Base-by-base conservation (phyloP, 192 early-diverging fungal species). In the Mortierella alpina region DNA sequence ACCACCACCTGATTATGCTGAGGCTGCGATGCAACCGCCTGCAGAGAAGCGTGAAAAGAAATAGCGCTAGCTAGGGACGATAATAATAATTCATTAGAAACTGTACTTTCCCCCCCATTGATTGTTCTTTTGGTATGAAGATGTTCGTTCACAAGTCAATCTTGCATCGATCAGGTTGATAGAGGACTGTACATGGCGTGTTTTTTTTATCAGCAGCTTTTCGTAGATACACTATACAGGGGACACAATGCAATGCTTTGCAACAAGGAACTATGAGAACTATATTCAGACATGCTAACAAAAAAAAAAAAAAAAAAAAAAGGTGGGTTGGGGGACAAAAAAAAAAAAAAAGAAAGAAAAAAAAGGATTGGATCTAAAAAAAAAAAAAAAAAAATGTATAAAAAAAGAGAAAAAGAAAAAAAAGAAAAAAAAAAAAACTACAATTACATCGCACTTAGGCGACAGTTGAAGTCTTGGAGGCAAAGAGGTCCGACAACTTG, bases 1-100 rank as follows among this genome's bases (percentile, higher is more conserved):
- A 1, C 77, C 77, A 14, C 77, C 77, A 15, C 77, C 77, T 5
- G 77, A 72, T 44, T 80, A 80, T 64, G 77, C 65, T 0, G 77
- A 80, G 44, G 65, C 69, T 0, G 49, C 77, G 0, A 80, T 80
- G 77, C 49, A 42, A n/a, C 70, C 59, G 0, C 77, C 77, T 4
- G 69, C 77, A 13, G 77, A 80, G 59, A 72, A 68, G 51, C 6
- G 59, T 4, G 77, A 80, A 7, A 54, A 80, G 41, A 80, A 80
- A 22, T 60, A 65, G 45, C 50, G 54, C 31, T n/a, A n/a, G n/a
- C n/a, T n/a, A n/a, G n/a, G n/a, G n/a, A n/a, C n/a, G n/a, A n/a
- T n/a, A n/a, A n/a, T n/a, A n/a, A n/a, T n/a, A n/a, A n/a, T n/a
- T n/a, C n/a, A n/a, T n/a, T n/a, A n/a, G n/a, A n/a, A n/a, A n/a